These are phyloP conservation scores for Penicillium sp. DNA, from an alignment of 2,329 filamentous ascomycete genomes.

Conservation along the genomic window DNA sequence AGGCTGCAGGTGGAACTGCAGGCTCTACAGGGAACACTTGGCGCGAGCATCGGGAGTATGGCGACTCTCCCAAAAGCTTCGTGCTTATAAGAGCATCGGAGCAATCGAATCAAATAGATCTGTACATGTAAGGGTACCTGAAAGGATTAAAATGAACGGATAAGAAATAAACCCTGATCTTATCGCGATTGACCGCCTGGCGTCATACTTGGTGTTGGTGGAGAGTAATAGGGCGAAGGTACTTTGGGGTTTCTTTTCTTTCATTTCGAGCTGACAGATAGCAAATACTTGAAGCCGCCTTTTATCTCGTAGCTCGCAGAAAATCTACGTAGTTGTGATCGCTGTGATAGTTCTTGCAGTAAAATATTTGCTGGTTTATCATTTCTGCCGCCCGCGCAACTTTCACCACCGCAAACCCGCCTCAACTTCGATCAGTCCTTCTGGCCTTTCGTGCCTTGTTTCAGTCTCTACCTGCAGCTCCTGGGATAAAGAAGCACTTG, in stretches of 20 bases:
- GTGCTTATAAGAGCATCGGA: constrained; percentile 9
- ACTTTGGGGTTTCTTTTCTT: too few species aligned
- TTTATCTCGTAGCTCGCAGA: background rate
- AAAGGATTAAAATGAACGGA: constrained; percentile 15
- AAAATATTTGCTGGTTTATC: constrained; percentile 10
- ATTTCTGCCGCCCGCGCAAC: constrained; percentile 19
- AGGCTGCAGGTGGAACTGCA: constrained; percentile 34
- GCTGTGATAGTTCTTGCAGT: background rate
- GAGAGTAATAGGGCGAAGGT: background rate
- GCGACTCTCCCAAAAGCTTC: constrained; percentile 14
- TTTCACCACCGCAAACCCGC: background rate
- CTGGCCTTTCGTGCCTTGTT: background rate
- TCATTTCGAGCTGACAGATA: too few species aligned
- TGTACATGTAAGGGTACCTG: background rate
- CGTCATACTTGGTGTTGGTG: constrained; percentile 10
- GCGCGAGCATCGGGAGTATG: constrained; percentile 29
- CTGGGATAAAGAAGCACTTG: constrained; percentile 7
- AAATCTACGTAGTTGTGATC: background rate
- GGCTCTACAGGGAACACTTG: constrained; percentile 29
- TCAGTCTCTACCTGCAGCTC: background rate
- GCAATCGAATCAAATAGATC: background rate
- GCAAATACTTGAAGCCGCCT: too few species aligned
- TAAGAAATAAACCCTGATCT: constrained; percentile 16
- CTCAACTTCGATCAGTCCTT: background rate
- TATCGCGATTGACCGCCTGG: constrained; percentile 23